A percentile compares a stretch with the other conserved stretches of the same genome.
phyloP scores from a whole-genome alignment of 2,329 filamentous ascomycete species.

The Albophoma yamanashiensis region DNA sequence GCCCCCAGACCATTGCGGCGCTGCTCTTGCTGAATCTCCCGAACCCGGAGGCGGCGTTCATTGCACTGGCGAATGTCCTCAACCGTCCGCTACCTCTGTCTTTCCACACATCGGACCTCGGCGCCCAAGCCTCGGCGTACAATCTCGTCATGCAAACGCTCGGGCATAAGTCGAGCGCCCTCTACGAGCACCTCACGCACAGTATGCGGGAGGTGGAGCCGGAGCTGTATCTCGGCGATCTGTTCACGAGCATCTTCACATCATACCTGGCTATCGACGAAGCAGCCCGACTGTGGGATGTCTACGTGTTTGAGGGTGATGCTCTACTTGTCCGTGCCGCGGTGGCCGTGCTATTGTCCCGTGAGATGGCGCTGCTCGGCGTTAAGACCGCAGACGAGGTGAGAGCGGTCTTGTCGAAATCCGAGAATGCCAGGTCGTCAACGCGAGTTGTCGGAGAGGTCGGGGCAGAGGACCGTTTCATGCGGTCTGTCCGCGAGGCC shows the following conservation, averaged over 20 bases:
- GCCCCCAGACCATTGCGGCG: constrained; percentile 54
- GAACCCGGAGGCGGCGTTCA: constrained; percentile 52
- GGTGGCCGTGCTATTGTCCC: constrained; percentile 51
- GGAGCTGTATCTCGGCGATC: constrained; percentile 43
- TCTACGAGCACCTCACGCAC: constrained; percentile 54
- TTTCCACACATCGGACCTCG: constrained; percentile 60
- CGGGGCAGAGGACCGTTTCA: constrained; percentile 36
- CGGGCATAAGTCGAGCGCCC: constrained; percentile 48
- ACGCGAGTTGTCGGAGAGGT: constrained; percentile 25
- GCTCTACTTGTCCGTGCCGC: constrained; percentile 58
- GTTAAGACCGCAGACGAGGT: constrained; percentile 34
- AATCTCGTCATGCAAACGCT: constrained; percentile 59
- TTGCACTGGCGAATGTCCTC: constrained; percentile 63
- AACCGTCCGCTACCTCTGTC: constrained; percentile 66
- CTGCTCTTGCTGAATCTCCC: constrained; percentile 63
- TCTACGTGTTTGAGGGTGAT: constrained; percentile 76
- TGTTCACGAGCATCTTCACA: constrained; percentile 58
- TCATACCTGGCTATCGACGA: constrained; percentile 54
- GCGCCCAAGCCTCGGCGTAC: constrained; percentile 60
- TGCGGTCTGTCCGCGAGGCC: constrained; percentile 22
- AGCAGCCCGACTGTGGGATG: constrained; percentile 66
- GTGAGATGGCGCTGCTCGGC: constrained; percentile 40
- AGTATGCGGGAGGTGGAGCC: constrained; percentile 33
- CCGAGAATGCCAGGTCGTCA: constrained; percentile 16
- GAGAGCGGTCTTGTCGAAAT: constrained; percentile 22